Base-by-base conservation (phyloP, 805 yeast species). In the Yarrowia deformans region DNA sequence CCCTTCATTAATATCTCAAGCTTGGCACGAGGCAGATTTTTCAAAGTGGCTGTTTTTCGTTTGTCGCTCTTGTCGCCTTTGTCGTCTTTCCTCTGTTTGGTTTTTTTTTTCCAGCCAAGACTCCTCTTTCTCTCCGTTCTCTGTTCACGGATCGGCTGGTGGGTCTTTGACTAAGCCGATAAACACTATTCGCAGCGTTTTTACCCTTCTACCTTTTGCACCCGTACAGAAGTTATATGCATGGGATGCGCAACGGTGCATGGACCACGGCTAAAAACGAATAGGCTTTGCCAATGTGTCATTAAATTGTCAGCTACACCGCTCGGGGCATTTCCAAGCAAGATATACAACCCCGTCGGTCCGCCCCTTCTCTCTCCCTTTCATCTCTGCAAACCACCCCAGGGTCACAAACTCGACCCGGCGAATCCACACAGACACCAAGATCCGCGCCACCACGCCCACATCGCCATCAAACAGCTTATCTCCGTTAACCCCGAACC, bases 401-500 rank as follows among this genome's bases (percentile, higher is more conserved):
- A 8, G 32, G 1, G 8, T 8, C 49, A 12, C 49, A 2, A 5
- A 10, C 29, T 19, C 29, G 19, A 18, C 29, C 49, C 14, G 49
- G 16, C 12, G 32, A 45, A 18, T 14, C 14, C n/a, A n/a, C 12
- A 12, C 35, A 48, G 7, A 48, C n/a, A 1, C 52, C 8, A 35
- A 10, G 39, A 50, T n/a, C n/a, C 40, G 42, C 42, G 2, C 42
- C 14, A 35, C 8, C n/a, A 10, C 16, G 18, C 29, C 29, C 18
- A n/a, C 42, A 35, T 8, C 58, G 16, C 56, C 13, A 1, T 35
- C 19, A 7, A 18, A 18, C 29, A 0, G 19, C 32, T 54, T 54
- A 54, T 39, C 60, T 54, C 60, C 60, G 60, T 23, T 54, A 54
- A 54, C 60, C 60, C 60, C 60, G 60, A 54, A 35, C 56, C 56